A percentile compares a stretch with the other conserved stretches of the same genome.
phyloP scores from a whole-genome alignment of 2,329 filamentous ascomycete genomes.

The Xylaria polymorpha region DNA sequence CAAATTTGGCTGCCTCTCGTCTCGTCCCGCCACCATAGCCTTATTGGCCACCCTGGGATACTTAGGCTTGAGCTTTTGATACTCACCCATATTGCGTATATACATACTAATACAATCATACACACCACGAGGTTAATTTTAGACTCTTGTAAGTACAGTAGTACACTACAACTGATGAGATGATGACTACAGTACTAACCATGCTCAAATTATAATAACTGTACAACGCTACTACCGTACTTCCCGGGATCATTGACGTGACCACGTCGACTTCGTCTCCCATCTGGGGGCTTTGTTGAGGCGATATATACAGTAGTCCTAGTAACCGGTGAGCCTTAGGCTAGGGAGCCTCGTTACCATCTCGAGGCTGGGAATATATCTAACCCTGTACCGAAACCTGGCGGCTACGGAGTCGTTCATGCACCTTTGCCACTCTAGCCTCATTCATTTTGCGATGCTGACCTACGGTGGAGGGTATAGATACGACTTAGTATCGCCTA shows the following conservation, averaged over 20 bases:
- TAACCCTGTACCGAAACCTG: constrained; percentile 25
- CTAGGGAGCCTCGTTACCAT: constrained; percentile 14
- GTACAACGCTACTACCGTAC: background rate
- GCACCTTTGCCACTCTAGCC: background rate
- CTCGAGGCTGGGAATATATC: constrained; percentile 38
- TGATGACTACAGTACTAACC: background rate
- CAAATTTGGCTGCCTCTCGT: constrained; percentile 3
- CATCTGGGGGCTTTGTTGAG: background rate
- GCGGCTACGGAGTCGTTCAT: background rate
- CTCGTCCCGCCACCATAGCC: constrained; percentile 3
- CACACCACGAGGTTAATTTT: constrained; percentile 35
- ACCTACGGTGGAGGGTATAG: constrained; percentile 29
- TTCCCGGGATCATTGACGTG: background rate
- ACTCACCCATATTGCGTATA: background rate
- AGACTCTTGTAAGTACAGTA: constrained; percentile 6
- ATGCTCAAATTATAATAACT: constrained; percentile 1
- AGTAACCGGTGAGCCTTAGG: background rate
- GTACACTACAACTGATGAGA: background rate
- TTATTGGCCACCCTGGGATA: constrained; percentile 2
- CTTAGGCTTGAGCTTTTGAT: background rate
- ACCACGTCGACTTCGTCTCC: background rate
- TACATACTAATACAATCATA: background rate
- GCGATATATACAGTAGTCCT: background rate
- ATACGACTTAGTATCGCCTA: constrained; percentile 7
- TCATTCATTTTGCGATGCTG: background rate